Evolutionary conservation across 345 rosid species (phyloP).

Genomic region (Pistacia vera): DNA sequence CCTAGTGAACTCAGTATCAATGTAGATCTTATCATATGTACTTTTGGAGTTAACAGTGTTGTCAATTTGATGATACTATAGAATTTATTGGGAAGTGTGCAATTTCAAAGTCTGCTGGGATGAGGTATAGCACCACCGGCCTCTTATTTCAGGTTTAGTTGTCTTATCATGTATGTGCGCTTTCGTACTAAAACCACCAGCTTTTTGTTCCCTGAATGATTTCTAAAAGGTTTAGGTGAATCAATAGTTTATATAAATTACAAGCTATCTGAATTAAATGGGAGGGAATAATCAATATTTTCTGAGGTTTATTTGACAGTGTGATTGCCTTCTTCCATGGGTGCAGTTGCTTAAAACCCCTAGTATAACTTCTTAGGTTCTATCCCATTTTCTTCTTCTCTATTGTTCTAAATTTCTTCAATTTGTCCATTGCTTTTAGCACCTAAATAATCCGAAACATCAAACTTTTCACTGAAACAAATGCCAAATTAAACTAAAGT

Average conservation of each 20-base stretch:
- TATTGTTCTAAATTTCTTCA: not conserved
- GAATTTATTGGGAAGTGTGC: not conserved
- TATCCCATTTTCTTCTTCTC: not conserved
- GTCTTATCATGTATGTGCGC: not conserved
- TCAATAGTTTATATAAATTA: not conserved
- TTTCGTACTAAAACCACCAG: not conserved
- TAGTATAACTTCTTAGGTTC: not conserved
- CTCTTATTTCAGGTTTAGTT: not conserved
- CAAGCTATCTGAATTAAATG: not conserved
- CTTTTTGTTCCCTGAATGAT: not conserved
- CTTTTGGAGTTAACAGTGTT: not conserved
- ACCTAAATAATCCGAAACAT: conserved; percentile 1
- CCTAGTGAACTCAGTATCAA: not conserved
- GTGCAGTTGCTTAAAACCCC: not conserved
- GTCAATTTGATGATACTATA: not conserved
- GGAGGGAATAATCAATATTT: not conserved
- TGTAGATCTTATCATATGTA: not conserved
- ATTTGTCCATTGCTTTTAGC: not conserved
- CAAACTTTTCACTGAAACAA: not conserved
- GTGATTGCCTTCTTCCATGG: not conserved
- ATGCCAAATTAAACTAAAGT: not conserved
- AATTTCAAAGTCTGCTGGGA: not conserved
- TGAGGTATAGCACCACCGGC: not conserved
- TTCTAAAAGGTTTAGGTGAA: not conserved
- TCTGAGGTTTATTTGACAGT: not conserved